Evolutionary conservation across 495 filamentous ascomycete genomes (phyloP), one percentile per base, ranked within the genome.

Genomic region (Aspergillus panamensis): DNA sequence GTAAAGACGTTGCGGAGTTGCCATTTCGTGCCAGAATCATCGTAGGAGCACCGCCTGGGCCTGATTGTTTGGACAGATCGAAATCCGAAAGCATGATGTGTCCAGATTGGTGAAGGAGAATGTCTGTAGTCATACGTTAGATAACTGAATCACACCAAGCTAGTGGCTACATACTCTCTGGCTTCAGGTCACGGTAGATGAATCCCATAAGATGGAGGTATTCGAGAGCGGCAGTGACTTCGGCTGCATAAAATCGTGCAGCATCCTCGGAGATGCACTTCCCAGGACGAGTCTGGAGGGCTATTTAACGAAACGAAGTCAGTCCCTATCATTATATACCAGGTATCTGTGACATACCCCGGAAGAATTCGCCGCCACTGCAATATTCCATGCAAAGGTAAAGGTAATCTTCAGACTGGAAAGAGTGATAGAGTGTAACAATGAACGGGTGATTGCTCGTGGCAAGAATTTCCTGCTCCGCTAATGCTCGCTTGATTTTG

Each of bases 61-160:
- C 95, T 7, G 94, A 98, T 70, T 98, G 94, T 67, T 98, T 98
- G 3, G 92, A 96, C 16, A 98, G 81, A 71, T 98, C 94, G 68
- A 98, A 98, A 74, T 98, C 94, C 42, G 95, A 97, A 70, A 98
- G 83, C 94, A 98, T 98, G 68, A 98, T 98, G 69, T 98, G 94
- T 33, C 94, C 94, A 14, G 92, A 97, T 72, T 98, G 94, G 69
- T 98, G 94, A 2, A 98, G 85, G 8, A 98, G 84, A 66, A 98
- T 98, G 64, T 98, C 93, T 97, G 59, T 14, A 35, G 10, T 19
- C 21, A 16, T 45, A 10, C 44, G n/a, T 20, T 57, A 37, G 54
- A 58, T 52, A 59, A 62, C 13, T 56, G 43, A 20, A 20, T 55
- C 30, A 17, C 12, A 13, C 8, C 8, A 1, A 47, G 17, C 21